These are phyloP conservation scores for Chrysoporthe puriensis DNA, from an alignment of 2,329 filamentous ascomycete species.

Conservation along the genomic window DNA sequence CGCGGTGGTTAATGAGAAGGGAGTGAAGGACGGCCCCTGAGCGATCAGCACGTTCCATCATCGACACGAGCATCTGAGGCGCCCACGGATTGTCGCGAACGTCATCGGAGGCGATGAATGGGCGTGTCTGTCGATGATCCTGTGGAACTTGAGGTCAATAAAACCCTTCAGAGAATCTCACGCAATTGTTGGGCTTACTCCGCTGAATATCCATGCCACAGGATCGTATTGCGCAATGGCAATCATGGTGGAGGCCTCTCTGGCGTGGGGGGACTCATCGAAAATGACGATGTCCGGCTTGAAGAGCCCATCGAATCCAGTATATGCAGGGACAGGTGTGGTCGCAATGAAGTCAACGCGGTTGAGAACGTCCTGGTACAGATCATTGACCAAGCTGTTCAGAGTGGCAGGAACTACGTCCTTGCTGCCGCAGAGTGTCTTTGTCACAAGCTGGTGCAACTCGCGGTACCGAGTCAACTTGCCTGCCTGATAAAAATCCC, in stretches of 20 bases:
- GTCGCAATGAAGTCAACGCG: constrained; percentile 50
- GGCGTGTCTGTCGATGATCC: constrained; percentile 34
- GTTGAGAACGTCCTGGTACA: constrained; percentile 45
- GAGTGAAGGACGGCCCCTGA: constrained; percentile 32
- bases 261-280: constrained; percentile 63
- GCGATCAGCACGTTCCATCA: constrained; percentile 35
- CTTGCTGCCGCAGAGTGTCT: constrained; percentile 29
- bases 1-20: constrained; percentile 38
- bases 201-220: constrained; percentile 49
- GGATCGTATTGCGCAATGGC: constrained; percentile 48
- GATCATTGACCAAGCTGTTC: constrained; percentile 37
- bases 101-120: constrained; percentile 35
- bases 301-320: constrained; percentile 55
- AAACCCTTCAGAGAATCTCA: constrained; percentile 48
- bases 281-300: constrained; percentile 85
- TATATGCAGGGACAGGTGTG: constrained; percentile 48
- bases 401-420: constrained; percentile 37
- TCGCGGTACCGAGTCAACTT: constrained; percentile 41
- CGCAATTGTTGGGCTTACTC: constrained; percentile 33
- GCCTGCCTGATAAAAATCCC: constrained; percentile 44
- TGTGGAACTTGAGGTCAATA: constrained; percentile 27
- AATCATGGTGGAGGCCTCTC: constrained; percentile 51
- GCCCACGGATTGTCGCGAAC: constrained; percentile 27
- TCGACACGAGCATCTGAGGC: constrained; percentile 32
- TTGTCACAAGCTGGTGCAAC: constrained; percentile 40